phyloP scores from a whole-genome alignment of 2,329 filamentous ascomycete species.

The Botryotinia calthae region DNA sequence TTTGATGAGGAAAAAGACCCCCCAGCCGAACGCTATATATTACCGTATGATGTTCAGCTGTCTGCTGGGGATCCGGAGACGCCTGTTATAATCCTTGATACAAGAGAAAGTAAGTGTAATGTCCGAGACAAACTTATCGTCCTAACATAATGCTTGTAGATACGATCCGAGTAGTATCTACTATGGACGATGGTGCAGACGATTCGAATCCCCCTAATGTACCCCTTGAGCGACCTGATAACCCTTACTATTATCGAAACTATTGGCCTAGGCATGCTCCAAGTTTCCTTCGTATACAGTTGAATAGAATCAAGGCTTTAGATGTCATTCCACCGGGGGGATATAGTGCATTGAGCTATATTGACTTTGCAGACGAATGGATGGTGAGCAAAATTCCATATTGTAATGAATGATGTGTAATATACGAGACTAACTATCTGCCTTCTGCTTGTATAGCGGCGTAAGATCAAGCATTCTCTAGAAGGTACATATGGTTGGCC shows the following conservation, averaged over 20 bases:
- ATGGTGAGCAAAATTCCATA: background rate
- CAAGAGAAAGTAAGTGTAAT: background rate
- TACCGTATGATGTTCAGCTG: background rate
- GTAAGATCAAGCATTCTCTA: background rate
- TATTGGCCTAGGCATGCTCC: conserved; percentile 9
- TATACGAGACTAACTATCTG: background rate
- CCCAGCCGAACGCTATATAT: background rate
- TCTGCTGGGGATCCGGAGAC: background rate
- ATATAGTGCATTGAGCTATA: background rate
- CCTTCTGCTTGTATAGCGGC: background rate
- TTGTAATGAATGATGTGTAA: background rate
- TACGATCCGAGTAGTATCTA: background rate
- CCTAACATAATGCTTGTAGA: background rate
- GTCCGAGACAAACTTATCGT: background rate
- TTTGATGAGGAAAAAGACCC: background rate
- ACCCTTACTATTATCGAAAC: background rate
- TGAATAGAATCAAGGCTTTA: conserved; percentile 4
- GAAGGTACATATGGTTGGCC: conserved; percentile 4
- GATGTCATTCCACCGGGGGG: background rate
- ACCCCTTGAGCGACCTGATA: background rate
- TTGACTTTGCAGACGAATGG: background rate
- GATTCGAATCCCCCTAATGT: background rate
- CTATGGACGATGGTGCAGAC: background rate
- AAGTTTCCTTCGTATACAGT: background rate
- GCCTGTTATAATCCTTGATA: background rate